Conservation (phyloP, 108 stramenopile genomes). For the Skeletonema potamos region DNA sequence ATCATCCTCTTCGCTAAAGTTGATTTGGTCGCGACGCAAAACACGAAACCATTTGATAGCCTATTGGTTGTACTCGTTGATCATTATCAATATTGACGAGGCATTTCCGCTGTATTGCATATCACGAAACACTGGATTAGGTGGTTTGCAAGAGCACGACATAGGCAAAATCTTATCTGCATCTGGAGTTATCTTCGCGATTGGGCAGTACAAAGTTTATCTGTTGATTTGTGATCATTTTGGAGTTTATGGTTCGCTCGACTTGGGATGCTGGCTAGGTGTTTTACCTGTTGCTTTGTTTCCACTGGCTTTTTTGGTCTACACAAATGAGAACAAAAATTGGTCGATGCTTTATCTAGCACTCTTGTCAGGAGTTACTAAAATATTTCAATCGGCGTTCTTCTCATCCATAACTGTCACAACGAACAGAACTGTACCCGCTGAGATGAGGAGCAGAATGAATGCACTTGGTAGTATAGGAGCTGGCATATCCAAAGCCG, state of each 20-base stretch:
- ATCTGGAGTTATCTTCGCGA: slow-evolving; percentile 54
- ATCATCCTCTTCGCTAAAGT: background rate
- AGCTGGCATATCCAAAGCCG: slow-evolving; percentile 54
- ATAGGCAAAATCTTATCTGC: slow-evolving; percentile 65
- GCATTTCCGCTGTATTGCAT: slow-evolving; percentile 74
- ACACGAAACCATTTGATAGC: slow-evolving; percentile 50
- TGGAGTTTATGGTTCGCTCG: slow-evolving; percentile 51
- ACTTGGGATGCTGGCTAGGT: slow-evolving; percentile 41
- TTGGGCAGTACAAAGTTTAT: slow-evolving; percentile 53
- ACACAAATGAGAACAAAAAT: background rate
- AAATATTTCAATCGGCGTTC: slow-evolving; percentile 49
- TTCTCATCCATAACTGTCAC: slow-evolving; percentile 60
- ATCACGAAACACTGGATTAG: slow-evolving; percentile 51
- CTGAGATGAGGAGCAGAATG: slow-evolving; percentile 61
- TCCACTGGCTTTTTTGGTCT: slow-evolving; percentile 39
- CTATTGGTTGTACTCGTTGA: slow-evolving; percentile 68
- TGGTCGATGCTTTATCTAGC: slow-evolving; percentile 12
- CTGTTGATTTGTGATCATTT: slow-evolving; percentile 38
- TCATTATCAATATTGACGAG: slow-evolving; percentile 55
- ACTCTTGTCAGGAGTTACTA: slow-evolving; percentile 32
- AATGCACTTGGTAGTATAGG: slow-evolving; percentile 68
- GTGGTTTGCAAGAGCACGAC: slow-evolving; percentile 51
- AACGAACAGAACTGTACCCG: slow-evolving; percentile 62
- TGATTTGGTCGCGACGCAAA: slow-evolving; percentile 27
- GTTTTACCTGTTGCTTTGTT: slow-evolving; percentile 44